These are phyloP conservation scores for Calonectria pseudoreteaudii DNA, from an alignment of 2,329 filamentous ascomycete genomes.

Conservation along the genomic window DNA sequence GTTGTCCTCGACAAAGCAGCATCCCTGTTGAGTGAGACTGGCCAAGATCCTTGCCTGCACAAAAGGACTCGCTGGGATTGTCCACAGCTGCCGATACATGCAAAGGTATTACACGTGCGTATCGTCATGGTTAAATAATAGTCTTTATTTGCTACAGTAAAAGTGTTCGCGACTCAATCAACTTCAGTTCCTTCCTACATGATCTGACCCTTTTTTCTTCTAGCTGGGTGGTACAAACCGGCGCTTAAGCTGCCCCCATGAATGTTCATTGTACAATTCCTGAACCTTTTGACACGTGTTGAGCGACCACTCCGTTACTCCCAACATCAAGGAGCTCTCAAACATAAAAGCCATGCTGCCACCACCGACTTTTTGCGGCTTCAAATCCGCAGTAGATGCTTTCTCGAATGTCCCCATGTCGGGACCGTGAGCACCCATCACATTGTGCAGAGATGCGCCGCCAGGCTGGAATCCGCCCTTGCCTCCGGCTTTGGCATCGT, in stretches of 20 bases:
- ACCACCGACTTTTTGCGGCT: constrained; percentile 67
- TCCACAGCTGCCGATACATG: background rate
- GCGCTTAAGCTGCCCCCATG: constrained; percentile 77
- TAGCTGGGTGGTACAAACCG: constrained; percentile 3
- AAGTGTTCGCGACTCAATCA: background rate
- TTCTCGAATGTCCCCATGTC: constrained; percentile 64
- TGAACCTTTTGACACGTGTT: constrained; percentile 69
- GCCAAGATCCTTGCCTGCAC: background rate
- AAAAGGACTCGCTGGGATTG: background rate
- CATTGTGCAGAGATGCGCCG: constrained; percentile 73
- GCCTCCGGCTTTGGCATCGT: constrained; percentile 70
- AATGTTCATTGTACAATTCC: constrained; percentile 81
- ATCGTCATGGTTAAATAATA: background rate
- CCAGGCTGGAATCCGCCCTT: constrained; percentile 67
- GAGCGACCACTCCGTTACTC: constrained; percentile 77
- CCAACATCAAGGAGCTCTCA: constrained; percentile 76
- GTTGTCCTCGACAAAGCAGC: background rate
- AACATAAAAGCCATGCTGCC: constrained; percentile 77
- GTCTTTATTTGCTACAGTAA: background rate
- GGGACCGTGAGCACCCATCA: constrained; percentile 76
- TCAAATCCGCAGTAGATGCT: constrained; percentile 65
- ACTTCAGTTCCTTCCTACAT: background rate
- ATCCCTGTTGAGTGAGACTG: background rate
- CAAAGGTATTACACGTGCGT: background rate
- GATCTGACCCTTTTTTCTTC: background rate